These are phyloP conservation scores for Digitaria exilis DNA, from an alignment of 202 grass and related monocot genomes.

Conservation along the genomic window DNA sequence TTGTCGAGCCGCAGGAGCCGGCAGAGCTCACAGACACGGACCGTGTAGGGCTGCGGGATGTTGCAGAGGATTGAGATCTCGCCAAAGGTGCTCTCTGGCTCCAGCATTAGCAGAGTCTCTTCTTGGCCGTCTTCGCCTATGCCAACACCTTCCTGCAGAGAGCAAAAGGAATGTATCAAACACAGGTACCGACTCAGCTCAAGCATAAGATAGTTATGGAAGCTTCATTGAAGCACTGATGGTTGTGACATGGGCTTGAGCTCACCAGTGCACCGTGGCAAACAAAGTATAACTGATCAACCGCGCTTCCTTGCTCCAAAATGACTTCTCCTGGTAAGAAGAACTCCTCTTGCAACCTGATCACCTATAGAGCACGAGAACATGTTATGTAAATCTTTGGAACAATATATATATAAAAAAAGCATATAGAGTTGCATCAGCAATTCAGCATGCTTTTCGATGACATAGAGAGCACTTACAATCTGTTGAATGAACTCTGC, in stretches of 20 bases:
- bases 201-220: not conserved
- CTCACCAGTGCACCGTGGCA: constrained; percentile 81
- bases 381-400: not conserved
- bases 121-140: constrained; percentile 79
- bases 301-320: constrained; percentile 85
- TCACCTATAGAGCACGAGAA: constrained; percentile 53
- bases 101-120: constrained; percentile 62
- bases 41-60: constrained; percentile 89
- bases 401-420: not conserved
- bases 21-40: constrained; percentile 74
- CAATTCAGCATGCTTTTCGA: not conserved
- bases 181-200: not conserved
- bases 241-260: not conserved
- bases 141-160: constrained; percentile 67
- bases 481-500: constrained; percentile 97
- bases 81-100: constrained; percentile 73
- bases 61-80: constrained; percentile 90
- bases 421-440: not conserved
- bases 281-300: constrained; percentile 95
- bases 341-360: constrained; percentile 92
- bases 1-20: constrained; percentile 81
- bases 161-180: constrained; percentile 8
- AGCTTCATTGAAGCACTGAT: not conserved
- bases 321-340: constrained; percentile 93
- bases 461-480: constrained; percentile 48